Base-by-base conservation (phyloP, 345 rosid species). In the Iberis pinnata region DNA sequence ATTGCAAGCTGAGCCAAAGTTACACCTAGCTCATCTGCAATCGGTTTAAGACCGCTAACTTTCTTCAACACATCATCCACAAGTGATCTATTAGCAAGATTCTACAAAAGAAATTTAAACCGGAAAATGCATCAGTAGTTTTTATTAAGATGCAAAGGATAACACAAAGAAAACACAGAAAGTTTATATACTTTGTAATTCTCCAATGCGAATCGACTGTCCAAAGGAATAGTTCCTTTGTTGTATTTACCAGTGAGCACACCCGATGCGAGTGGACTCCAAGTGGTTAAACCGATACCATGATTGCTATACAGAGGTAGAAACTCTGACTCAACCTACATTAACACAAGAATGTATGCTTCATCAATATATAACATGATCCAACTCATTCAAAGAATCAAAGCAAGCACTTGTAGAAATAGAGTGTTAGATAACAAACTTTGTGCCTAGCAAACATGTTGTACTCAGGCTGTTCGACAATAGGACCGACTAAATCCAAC, bases 191-290 rank as follows among this genome's bases (percentile, higher is more conserved):
- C 96, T 67, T 83, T 88, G 79, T 88, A 92, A 69, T 85, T 92
- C 70, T 92, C 98, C 78, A 92, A 70, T 8, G 96, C 89, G 64
- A 92, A 92, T 36, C 95, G 80, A 27, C 98, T 92, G 60, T 92
- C 97, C 10, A 90, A 53, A 15, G 98, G 98, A 66, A 92, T 71
- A 17, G 49, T 49, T 61, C 98, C 97, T 73, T 82, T 88, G 79
- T 71, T 78, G 75, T 92, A 88, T 49, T 92, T 92, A 54, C 98
- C 98, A 61, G 95, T 83, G 70, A 92, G 97, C 49, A 92, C 98
- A 36, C 98, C 97, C 3, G 97, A 88, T 27, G 98, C 88, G 40
- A 92, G 95, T 36, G 98, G 98, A 54, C 98, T 92, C 98, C 98
- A 92, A 5, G 97, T 92, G 14, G 98, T 83, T 18, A 92, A 88